Evolutionary conservation across 805 yeast genomes (phyloP).

Genomic region (Teunomyces funiuensis): DNA sequence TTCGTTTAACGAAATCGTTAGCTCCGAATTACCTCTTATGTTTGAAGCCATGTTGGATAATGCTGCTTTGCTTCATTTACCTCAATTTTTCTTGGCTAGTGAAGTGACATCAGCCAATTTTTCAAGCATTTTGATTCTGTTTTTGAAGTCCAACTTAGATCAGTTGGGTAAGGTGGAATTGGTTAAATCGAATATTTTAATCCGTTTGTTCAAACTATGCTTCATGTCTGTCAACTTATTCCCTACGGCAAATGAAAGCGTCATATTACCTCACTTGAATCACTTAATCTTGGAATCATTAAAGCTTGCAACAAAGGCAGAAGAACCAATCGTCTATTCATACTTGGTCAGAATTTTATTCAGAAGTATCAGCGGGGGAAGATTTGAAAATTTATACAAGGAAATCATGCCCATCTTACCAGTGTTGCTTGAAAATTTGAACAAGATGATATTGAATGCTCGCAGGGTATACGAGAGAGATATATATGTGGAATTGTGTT

Average conservation of each 20-base stretch:
- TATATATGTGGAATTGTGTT: slow-evolving; percentile 88
- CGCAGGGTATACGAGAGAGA: slow-evolving; percentile 89
- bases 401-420: slow-evolving; percentile 91
- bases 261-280: slow-evolving; percentile 83
- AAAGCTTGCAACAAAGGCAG: slow-evolving; percentile 76
- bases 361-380: slow-evolving; percentile 94
- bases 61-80: slow-evolving; percentile 83
- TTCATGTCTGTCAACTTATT: slow-evolving; percentile 94
- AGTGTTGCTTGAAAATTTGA: slow-evolving; percentile 79
- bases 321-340: slow-evolving; percentile 88
- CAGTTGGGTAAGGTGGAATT: slow-evolving; percentile 81
- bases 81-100: slow-evolving; percentile 90
- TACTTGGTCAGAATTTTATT: slow-evolving; percentile 85
- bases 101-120: slow-evolving; percentile 94
- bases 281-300: slow-evolving; percentile 79
- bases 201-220: slow-evolving; percentile 84
- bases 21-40: slow-evolving; percentile 72
- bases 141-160: slow-evolving; percentile 68
- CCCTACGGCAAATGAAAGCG: slow-evolving; percentile 83
- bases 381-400: slow-evolving; percentile 89
- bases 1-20: slow-evolving; percentile 89
- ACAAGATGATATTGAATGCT: slow-evolving; percentile 78
- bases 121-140: slow-evolving; percentile 77
- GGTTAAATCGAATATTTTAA: slow-evolving; percentile 74
- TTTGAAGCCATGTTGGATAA: slow-evolving; percentile 79